Base-by-base conservation (phyloP, 768 basidiomycete genomes). In the Neoboletus magnificus region DNA sequence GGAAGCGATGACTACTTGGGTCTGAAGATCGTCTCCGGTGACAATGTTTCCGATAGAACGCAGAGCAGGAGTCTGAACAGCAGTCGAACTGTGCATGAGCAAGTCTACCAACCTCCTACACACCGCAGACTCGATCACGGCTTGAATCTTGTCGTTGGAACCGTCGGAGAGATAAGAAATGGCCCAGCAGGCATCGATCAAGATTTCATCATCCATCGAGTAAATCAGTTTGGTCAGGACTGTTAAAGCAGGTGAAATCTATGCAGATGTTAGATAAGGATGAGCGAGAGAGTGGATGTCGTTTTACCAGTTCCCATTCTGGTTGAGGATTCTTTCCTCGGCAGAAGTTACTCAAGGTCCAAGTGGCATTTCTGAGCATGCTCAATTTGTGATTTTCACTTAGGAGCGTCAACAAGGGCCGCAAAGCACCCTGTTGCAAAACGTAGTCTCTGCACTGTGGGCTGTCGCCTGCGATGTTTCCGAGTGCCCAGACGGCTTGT, bases 141-240 rank as follows among this genome's bases (percentile, higher is more conserved):
- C 97, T 73, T 99, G 97, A 56, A 99, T 99, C 79, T 99, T 99
- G 78, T 99, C 97, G 68, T 97, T 97, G 33, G 94, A 91, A 47
- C 97, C 97, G 71, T 99, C 97, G 2, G 96, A 98, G 37, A 99
- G 87, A 75, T 99, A 99, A 39, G 95, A 98, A 72, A 99, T 96
- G 27, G 97, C 97, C 97, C 97, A 99, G 80, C 97, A 99, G 15
- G 97, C 97, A 71, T 99, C 97, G 67, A 99, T 99, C 66, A 99
- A 77, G 63, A 98, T 98, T 75, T 99, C 97, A 66, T 98, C 97
- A 70, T 99, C 97, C 66, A 98, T 82, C 30, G 96, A 98, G 76
- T 98, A 98, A 73, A 99, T 98, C 65, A 99, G 77, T 75, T 99
- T 99, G 52, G 95, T 97, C 61, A 99, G 79, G 54, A 97, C 91